A percentile compares a stretch with the other conserved stretches of the same genome.
phyloP scores from a whole-genome alignment of 139 green algal genomes.

The Deuterostichococcus epilithicus region DNA sequence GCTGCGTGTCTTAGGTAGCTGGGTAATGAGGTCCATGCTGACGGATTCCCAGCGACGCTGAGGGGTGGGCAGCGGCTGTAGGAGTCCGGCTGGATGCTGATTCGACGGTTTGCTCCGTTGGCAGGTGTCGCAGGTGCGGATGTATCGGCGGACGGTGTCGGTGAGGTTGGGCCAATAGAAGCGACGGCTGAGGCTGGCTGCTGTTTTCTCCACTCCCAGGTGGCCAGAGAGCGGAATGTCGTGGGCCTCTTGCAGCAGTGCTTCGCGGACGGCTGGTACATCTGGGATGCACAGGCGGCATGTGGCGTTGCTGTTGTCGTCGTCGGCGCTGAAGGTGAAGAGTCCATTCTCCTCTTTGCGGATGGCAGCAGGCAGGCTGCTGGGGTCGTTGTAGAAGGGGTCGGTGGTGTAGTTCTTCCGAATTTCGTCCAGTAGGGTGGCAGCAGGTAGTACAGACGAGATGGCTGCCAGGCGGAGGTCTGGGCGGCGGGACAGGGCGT shows the following conservation, averaged over 20 bases:
- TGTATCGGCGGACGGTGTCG: background rate
- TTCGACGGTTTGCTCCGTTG: slow-evolving; percentile 21
- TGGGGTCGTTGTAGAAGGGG: too few relatives aligned
- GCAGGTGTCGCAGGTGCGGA: slow-evolving; percentile 20
- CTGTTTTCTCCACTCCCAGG: slow-evolving; percentile 4
- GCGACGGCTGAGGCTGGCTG: background rate
- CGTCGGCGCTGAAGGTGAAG: too few relatives aligned
- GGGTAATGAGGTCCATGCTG: slow-evolving; percentile 31
- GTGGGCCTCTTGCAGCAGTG: slow-evolving; percentile 14
- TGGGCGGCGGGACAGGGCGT: too few relatives aligned
- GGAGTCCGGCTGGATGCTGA: slow-evolving; percentile 13
- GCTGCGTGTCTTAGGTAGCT: slow-evolving; percentile 15
- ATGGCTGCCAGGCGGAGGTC: too few relatives aligned
- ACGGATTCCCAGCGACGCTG: slow-evolving; percentile 15
- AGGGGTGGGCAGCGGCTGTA: slow-evolving; percentile 23
- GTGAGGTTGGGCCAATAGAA: slow-evolving; percentile 17
- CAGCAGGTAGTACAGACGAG: too few relatives aligned
- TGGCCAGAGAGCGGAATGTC: slow-evolving; percentile 12
- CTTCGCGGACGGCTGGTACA: too few relatives aligned
- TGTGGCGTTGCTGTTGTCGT: too few relatives aligned
- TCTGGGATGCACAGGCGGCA: too few relatives aligned
- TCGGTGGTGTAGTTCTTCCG: too few relatives aligned
- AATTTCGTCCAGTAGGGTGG: too few relatives aligned
- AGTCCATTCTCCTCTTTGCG: too few relatives aligned
- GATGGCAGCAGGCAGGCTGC: too few relatives aligned